A percentile compares a stretch with the other conserved stretches of the same genome.
Evolutionary conservation across 2,329 filamentous ascomycete genomes (phyloP).

Genomic region (Epichloe festucae): DNA sequence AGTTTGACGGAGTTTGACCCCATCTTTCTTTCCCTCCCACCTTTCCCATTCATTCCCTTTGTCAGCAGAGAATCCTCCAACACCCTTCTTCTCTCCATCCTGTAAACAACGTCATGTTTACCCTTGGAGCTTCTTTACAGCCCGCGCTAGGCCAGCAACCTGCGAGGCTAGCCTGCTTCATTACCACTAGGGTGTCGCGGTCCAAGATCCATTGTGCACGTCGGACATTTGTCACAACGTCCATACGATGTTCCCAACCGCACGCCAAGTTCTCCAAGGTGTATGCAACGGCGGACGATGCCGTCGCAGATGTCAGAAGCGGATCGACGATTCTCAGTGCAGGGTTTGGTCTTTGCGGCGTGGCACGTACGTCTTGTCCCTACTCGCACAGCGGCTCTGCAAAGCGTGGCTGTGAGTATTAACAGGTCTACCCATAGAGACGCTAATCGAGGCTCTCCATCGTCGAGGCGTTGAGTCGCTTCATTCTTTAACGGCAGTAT

Average conservation of each 20-base stretch:
- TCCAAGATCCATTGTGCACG: background rate
- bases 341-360: slow-evolving; percentile 72
- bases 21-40: background rate
- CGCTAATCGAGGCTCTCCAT: slow-evolving; percentile 56
- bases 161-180: background rate
- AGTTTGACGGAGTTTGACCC: too few relatives aligned
- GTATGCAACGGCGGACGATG: slow-evolving; percentile 47
- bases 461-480: slow-evolving; percentile 46
- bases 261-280: slow-evolving; percentile 31
- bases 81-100: background rate
- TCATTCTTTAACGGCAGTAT: slow-evolving; percentile 59
- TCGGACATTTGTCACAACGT: slow-evolving; percentile 6
- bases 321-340: slow-evolving; percentile 61
- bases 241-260: slow-evolving; percentile 3
- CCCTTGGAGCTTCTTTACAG: background rate
- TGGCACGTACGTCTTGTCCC: slow-evolving; percentile 33
- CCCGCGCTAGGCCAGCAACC: background rate
- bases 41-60: background rate
- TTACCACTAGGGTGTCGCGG: background rate
- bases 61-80: background rate
- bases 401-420: slow-evolving; percentile 1
- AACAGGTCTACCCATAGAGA: slow-evolving; percentile 35
- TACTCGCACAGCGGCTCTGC: background rate
- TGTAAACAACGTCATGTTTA: background rate
- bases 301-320: slow-evolving; percentile 57